Percentiles rank a stretch among this genome's conserved stretches.
phyloP scores from a whole-genome alignment of 2,329 filamentous ascomycete genomes.

The Colletotrichum eremochloae region DNA sequence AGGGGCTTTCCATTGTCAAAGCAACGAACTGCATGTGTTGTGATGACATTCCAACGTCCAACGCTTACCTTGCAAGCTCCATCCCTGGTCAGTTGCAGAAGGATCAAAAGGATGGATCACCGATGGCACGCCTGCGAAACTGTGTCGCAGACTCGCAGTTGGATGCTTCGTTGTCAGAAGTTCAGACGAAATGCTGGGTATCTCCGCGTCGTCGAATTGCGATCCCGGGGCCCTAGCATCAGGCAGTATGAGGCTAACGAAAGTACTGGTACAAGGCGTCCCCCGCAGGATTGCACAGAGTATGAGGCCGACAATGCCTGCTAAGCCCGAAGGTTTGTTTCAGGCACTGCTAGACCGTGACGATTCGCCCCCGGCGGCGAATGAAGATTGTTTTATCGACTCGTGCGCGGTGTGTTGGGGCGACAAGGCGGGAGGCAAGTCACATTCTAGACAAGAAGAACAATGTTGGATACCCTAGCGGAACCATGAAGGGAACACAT shows the following conservation, averaged over 20 bases:
- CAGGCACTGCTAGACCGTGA: conserved; percentile 33
- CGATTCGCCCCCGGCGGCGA: conserved; percentile 4
- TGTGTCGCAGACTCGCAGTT: conserved; percentile 8
- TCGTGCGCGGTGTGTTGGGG: conserved; percentile 39
- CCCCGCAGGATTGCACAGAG: too few relatives aligned
- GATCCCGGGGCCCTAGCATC: conserved; percentile 15
- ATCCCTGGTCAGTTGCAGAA: conserved; percentile 20
- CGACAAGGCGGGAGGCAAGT: conserved; percentile 26
- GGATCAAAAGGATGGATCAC: conserved; percentile 28
- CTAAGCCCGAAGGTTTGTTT: conserved; percentile 40
- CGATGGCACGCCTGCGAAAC: conserved; percentile 39
- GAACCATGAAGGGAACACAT: conserved; percentile 15
- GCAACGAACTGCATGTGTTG: conserved; percentile 32
- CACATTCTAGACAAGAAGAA: background rate
- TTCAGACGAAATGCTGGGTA: background rate
- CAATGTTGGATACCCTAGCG: background rate
- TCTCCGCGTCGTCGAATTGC: conserved; percentile 6
- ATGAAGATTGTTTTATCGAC: conserved; percentile 22
- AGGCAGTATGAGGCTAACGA: conserved; percentile 3
- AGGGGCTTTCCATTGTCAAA: conserved; percentile 29
- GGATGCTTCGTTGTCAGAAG: conserved; percentile 7
- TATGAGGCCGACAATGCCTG: conserved; percentile 20
- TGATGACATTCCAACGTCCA: conserved; percentile 9
- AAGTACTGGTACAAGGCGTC: too few relatives aligned
- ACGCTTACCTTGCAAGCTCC: conserved; percentile 16